Evolutionary conservation across 1,139 yeast species (phyloP).

Genomic region (Zygoascus sp.): DNA sequence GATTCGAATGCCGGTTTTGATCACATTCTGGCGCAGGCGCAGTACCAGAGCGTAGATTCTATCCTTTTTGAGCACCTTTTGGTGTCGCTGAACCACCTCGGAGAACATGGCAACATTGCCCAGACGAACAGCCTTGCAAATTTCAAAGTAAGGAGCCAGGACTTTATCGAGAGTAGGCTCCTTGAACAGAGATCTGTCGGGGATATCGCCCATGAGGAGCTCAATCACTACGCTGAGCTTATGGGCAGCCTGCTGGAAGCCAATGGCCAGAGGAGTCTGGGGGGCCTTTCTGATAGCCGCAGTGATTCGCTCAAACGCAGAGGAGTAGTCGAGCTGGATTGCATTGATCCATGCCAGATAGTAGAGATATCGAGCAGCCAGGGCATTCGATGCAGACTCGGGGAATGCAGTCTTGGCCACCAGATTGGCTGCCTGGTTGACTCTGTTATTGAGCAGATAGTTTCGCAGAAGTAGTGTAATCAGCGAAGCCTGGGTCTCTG

Average conservation of each 20-base stretch:
- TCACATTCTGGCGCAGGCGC: slow-evolving; percentile 92
- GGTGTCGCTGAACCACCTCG: slow-evolving; percentile 64
- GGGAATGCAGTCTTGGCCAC: slow-evolving; percentile 90
- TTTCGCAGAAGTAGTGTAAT: slow-evolving; percentile 80
- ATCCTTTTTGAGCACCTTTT: slow-evolving; percentile 61
- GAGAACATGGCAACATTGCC: slow-evolving; percentile 87
- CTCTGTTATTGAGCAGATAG: slow-evolving; percentile 72
- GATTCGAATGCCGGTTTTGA: slow-evolving; percentile 94
- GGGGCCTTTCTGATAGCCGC: slow-evolving; percentile 98
- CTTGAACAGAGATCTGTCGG: slow-evolving; percentile 80
- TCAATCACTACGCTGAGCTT: slow-evolving; percentile 86
- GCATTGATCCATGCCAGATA: slow-evolving; percentile 87
- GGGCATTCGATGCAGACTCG: slow-evolving; percentile 75
- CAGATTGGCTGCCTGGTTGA: slow-evolving; percentile 82
- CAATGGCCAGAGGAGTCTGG: slow-evolving; percentile 77
- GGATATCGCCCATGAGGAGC: slow-evolving; percentile 93
- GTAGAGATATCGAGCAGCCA: slow-evolving; percentile 87
- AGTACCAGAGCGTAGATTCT: slow-evolving; percentile 81
- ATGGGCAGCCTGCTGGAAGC: slow-evolving; percentile 86
- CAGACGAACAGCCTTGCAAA: slow-evolving; percentile 85
- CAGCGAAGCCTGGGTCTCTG: slow-evolving; percentile 83
- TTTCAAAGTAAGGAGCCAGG: slow-evolving; percentile 76
- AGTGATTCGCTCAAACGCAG: slow-evolving; percentile 84
- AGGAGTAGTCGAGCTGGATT: slow-evolving; percentile 85
- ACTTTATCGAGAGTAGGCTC: slow-evolving; percentile 55